Base-by-base conservation (phyloP, 805 yeast genomes). In the Wickerhamiella spandovensis region DNA sequence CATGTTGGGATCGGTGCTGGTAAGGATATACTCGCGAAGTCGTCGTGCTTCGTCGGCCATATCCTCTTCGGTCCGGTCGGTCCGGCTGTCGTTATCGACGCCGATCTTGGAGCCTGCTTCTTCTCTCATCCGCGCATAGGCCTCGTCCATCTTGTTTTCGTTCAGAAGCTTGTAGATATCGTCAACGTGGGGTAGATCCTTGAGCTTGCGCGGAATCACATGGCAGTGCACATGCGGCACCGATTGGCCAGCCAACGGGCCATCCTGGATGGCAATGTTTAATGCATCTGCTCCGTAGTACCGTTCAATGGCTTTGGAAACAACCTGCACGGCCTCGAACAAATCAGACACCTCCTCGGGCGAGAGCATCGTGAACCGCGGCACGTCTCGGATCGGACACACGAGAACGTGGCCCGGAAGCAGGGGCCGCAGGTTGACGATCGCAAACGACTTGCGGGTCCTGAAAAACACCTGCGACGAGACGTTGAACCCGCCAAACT, bases 201-300 rank as follows among this genome's bases (percentile, higher is more conserved):
- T 64, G 12, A 64, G 55, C 47, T 70, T 72, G 41, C 99, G 73
- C 6, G 99, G 99, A 20, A 92, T 88, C 18, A 92, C 68, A 64
- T 92, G 99, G 20, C 95, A 83, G 64, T 92, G 98, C 25, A 90
- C 73, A 66, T 92, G 98, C 5, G 97, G 95, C 2, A 92, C 81
- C n/a, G 89, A 78, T 63, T 92, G 98, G 3, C 98, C 98, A 1
- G 97, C 90, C 47, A 87, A 87, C 0, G 88, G 84, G 0, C 98
- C 98, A 63, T 92, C 99, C 64, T 92, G 99, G 52, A 94, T 86
- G 10, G 97, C 90, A 39, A 92, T 74, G 62, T 94, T 94, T 53
- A 88, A 61, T 1, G 95, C 72, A 57, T 89, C 94, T 1, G 96
- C 95, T 35, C 79, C 73, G 64, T 81, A 92, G 12, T 73, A 69